Percentiles rank a stretch among this genome's conserved stretches.
Conservation (phyloP, 2,329 filamentous ascomycete species). For the Colletotrichum magnum region DNA sequence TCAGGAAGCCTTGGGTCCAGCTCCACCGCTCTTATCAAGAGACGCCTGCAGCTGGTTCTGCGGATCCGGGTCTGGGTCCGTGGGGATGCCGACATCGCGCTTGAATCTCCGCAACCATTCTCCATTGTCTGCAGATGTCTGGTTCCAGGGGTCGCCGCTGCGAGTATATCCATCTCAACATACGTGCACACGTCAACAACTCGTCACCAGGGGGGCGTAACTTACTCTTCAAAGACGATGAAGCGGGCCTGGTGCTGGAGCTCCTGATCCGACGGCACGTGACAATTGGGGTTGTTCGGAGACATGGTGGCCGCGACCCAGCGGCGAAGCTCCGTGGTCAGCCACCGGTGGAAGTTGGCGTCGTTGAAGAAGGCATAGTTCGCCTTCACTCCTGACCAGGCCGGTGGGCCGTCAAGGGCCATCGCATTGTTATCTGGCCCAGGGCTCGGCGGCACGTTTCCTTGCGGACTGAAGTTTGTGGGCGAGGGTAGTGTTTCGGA, state of each 20-base stretch:
- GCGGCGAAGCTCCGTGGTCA: slow-evolving; percentile 42
- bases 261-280: slow-evolving; percentile 52
- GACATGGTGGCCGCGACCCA: slow-evolving; percentile 49
- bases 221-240: slow-evolving; percentile 50
- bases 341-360: slow-evolving; percentile 45
- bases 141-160: slow-evolving; percentile 39
- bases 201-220: not conserved
- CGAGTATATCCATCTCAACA: not conserved
- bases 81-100: slow-evolving; percentile 9
- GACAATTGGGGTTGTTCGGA: slow-evolving; percentile 48
- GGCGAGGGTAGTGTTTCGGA: not conserved
- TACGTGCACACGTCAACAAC: not conserved
- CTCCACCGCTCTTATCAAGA: too few relatives aligned
- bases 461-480: not conserved
- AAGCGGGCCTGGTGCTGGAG: slow-evolving; percentile 51
- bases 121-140: slow-evolving; percentile 36
- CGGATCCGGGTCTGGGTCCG: too few relatives aligned
- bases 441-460: not conserved
- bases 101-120: slow-evolving; percentile 39
- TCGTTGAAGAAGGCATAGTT: slow-evolving; percentile 44
- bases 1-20: too few relatives aligned
- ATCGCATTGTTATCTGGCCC: not conserved
- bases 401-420: not conserved
- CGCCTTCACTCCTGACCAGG: slow-evolving; percentile 3
- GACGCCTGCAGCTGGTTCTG: too few relatives aligned